Percentiles rank a stretch among this genome's conserved stretches.
Conservation (phyloP, 2,329 filamentous ascomycete genomes). For the Calonectria hawksworthii region DNA sequence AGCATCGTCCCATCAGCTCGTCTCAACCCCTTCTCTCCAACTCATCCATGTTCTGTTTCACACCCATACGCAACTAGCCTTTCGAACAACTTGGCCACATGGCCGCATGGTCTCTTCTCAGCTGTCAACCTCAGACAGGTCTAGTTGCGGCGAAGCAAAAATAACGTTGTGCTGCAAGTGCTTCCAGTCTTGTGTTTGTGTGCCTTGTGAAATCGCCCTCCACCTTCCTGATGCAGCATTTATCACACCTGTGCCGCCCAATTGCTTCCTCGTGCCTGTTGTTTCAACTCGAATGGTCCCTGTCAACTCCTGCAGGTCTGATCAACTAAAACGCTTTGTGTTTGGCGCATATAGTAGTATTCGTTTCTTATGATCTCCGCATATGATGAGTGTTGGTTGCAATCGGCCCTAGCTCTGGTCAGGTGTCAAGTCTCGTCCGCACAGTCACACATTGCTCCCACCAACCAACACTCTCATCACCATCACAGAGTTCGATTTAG, state of each 20-base stretch:
- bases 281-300: background rate
- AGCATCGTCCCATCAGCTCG: background rate
- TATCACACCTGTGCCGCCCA: background rate
- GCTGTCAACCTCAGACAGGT: background rate
- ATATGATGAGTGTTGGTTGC: background rate
- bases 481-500: background rate
- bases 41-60: constrained; percentile 4
- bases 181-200: background rate
- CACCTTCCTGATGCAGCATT: background rate
- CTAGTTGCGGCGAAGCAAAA: constrained; percentile 1
- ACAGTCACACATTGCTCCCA: background rate
- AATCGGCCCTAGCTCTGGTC: background rate
- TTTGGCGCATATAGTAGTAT: background rate
- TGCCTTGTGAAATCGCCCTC: background rate
- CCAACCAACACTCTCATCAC: background rate
- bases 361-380: background rate
- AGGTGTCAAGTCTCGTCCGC: background rate
- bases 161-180: background rate
- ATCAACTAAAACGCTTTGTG: background rate
- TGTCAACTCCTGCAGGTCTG: background rate
- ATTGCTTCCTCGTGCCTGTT: background rate
- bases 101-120: constrained; percentile 1
- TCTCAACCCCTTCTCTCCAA: background rate
- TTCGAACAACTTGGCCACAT: background rate
- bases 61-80: background rate